Evolutionary conservation across 768 basidiomycete genomes (phyloP).

Genomic region (Tephrocybe sp.): DNA sequence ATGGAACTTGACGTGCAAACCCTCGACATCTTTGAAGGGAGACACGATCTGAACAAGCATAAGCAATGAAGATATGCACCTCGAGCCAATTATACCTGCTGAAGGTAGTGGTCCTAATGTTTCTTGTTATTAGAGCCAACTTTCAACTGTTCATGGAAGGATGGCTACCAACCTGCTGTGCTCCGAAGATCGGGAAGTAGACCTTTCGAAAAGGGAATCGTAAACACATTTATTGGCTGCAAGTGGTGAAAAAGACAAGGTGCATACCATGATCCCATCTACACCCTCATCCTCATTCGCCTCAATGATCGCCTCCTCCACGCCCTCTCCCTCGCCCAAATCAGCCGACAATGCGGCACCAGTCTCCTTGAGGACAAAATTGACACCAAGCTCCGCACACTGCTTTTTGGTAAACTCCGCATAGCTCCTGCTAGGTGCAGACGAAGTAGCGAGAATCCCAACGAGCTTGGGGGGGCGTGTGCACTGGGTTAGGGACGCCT

Average conservation of each 20-base stretch:
- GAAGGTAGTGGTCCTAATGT: constrained; percentile 89
- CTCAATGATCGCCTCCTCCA: constrained; percentile 94
- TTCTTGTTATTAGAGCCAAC: constrained; percentile 6
- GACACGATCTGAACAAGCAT: constrained; percentile 70
- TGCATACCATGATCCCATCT: constrained; percentile 91
- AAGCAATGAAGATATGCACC: background rate
- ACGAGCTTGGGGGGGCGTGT: constrained; percentile 70
- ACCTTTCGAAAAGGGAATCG: constrained; percentile 49
- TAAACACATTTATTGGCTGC: constrained; percentile 4
- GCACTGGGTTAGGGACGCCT: constrained; percentile 35
- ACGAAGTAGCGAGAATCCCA: constrained; percentile 87
- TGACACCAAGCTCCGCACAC: constrained; percentile 85
- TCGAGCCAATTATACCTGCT: constrained; percentile 57
- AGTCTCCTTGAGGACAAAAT: constrained; percentile 76
- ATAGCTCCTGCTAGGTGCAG: constrained; percentile 77
- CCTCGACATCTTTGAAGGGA: constrained; percentile 97
- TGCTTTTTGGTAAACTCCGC: constrained; percentile 91
- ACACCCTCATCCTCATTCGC: constrained; percentile 86
- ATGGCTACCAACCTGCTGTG: constrained; percentile 70
- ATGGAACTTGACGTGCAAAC: constrained; percentile 94
- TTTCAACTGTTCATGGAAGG: background rate
- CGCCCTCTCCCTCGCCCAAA: constrained; percentile 79
- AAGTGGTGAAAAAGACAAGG: constrained; percentile 4
- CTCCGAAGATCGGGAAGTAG: constrained; percentile 96
- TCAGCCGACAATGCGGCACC: constrained; percentile 60